A percentile compares a stretch with the other conserved stretches of the same genome.
Evolutionary conservation across 202 grass and related monocot genomes (phyloP).

Genomic region (Musa balbisiana): DNA sequence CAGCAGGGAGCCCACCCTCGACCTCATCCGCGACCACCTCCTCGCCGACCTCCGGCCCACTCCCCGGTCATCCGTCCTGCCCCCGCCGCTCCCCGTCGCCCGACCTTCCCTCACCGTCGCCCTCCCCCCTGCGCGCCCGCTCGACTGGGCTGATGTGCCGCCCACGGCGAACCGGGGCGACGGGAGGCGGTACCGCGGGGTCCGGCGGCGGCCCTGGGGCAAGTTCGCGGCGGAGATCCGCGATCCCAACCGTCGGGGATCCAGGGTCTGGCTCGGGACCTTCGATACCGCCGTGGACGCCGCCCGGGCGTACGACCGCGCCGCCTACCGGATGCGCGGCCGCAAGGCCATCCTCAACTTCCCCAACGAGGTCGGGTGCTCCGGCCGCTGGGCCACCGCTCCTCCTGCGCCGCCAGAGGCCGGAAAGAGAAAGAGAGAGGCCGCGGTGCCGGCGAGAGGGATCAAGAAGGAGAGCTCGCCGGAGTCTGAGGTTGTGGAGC

Average conservation of each 20-base stretch:
- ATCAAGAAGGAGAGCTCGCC: background rate
- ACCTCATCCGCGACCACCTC: constrained; percentile 4
- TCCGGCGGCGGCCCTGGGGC: constrained; percentile 92
- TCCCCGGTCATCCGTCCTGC: background rate
- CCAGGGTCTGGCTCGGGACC: constrained; percentile 96
- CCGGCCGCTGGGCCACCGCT: background rate
- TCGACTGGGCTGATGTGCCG: background rate
- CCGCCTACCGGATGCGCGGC: constrained; percentile 79
- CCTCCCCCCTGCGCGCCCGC: too few relatives aligned
- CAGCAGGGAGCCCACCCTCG: background rate
- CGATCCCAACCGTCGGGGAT: constrained; percentile 70
- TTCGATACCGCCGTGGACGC: constrained; percentile 83
- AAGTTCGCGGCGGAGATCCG: constrained; percentile 99
- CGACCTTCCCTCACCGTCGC: background rate
- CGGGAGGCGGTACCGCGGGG: constrained; percentile 59
- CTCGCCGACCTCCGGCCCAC: background rate
- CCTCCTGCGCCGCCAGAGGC: background rate
- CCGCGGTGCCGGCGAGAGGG: background rate
- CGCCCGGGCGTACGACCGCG: constrained; percentile 76
- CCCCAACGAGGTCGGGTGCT: constrained; percentile 68
- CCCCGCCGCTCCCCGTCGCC: background rate
- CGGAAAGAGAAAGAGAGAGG: background rate
- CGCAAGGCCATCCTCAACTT: constrained; percentile 95
- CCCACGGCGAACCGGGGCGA: background rate
- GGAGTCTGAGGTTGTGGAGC: background rate